phyloP scores from a whole-genome alignment of 805 yeast genomes.

The Yueomyces sinensis region DNA sequence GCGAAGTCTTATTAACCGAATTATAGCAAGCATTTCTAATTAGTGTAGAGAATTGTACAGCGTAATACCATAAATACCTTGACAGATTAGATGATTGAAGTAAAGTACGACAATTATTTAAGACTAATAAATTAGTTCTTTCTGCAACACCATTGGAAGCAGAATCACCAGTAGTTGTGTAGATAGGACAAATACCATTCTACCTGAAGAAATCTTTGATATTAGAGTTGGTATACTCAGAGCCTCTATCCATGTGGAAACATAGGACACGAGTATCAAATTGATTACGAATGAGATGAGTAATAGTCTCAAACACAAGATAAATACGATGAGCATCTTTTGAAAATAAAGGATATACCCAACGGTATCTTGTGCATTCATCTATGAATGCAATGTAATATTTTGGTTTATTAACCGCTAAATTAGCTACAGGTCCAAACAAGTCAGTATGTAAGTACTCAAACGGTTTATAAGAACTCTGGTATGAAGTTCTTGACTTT shows the following conservation, averaged over 20 bases:
- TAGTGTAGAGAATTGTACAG: conserved; percentile 4
- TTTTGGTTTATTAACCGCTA: neutral
- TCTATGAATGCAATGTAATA: conserved; percentile 6
- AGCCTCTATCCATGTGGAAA: conserved; percentile 4
- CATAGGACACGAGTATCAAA: neutral
- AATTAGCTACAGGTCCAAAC: conserved; percentile 5
- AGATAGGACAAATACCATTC: conserved; percentile 3
- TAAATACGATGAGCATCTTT: conserved; percentile 1
- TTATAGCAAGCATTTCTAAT: conserved; percentile 3
- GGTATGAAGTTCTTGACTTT: conserved; percentile 47
- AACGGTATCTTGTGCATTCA: conserved; percentile 4
- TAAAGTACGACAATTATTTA: conserved; percentile 7
- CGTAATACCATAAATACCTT: conserved; percentile 4
- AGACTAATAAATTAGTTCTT: conserved; percentile 4
- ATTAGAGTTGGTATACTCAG: conserved; percentile 3
- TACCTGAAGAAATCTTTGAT: conserved; percentile 1
- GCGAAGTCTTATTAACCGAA: neutral
- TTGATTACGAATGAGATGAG: conserved; percentile 1
- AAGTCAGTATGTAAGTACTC: conserved; percentile 4
- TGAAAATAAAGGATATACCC: conserved; percentile 2
- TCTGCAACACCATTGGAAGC: conserved; percentile 6
- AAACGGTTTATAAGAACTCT: conserved; percentile 2
- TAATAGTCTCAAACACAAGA: neutral
- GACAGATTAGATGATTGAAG: conserved; percentile 3
- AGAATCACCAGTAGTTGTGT: conserved; percentile 5